Conservation (phyloP, 345 rosid genomes). For the Ailanthus altissimus region DNA sequence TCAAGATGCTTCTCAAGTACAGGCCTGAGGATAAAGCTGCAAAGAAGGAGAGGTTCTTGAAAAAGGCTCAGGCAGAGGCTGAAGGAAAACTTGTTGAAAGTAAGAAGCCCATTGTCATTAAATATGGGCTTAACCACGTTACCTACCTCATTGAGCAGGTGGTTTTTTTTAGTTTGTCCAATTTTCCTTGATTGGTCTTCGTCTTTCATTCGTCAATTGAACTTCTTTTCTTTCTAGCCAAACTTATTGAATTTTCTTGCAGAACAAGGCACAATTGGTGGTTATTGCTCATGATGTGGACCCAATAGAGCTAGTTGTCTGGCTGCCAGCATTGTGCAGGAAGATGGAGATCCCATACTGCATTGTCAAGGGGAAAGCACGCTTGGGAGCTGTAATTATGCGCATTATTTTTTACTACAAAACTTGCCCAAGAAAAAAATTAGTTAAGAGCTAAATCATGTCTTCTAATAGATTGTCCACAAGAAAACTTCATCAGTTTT, state of each 20-base stretch:
- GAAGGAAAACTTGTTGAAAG: constrained; percentile 58
- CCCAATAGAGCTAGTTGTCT: constrained; percentile 60
- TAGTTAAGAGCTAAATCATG: neutral
- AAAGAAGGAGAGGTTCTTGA: constrained; percentile 60
- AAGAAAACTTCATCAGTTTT: constrained; percentile 71
- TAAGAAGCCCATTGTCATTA: constrained; percentile 71
- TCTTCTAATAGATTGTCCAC: constrained; percentile 57
- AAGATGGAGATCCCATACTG: constrained; percentile 64
- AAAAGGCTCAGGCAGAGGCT: constrained; percentile 63
- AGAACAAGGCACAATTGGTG: constrained; percentile 75
- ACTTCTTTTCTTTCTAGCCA: neutral
- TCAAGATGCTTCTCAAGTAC: constrained; percentile 69
- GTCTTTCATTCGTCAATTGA: neutral
- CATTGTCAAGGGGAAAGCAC: constrained; percentile 59
- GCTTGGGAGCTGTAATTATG: constrained; percentile 47
- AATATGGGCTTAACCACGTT: constrained; percentile 73
- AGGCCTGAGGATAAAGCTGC: constrained; percentile 70
- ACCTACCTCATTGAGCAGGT: constrained; percentile 82
- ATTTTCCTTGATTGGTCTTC: neutral
- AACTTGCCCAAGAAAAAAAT: neutral
- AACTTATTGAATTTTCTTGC: constrained; percentile 4
- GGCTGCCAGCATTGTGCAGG: constrained; percentile 65
- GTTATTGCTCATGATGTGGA: constrained; percentile 63
- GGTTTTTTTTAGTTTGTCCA: neutral
- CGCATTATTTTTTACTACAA: neutral